These are phyloP conservation scores for Parachaetomium inaequale DNA, from an alignment of 495 filamentous ascomycete genomes.

Conservation along the genomic window DNA sequence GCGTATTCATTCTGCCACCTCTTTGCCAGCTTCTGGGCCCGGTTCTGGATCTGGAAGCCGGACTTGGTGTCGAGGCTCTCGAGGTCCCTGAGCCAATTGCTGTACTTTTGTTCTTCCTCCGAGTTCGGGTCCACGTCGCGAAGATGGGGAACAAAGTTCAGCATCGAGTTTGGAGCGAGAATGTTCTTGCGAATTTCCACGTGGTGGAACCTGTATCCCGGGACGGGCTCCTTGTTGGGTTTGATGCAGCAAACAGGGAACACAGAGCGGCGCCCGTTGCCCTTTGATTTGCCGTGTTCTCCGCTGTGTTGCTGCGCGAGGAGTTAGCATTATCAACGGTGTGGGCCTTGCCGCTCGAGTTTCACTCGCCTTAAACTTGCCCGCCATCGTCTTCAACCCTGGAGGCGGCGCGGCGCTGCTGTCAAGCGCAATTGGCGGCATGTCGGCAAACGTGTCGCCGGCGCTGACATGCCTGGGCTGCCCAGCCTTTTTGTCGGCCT, in stretches of 20 bases:
- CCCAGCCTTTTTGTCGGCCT: constrained; percentile 38
- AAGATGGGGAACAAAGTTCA: constrained; percentile 48
- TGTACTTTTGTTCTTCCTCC: constrained; percentile 41
- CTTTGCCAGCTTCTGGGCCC: constrained; percentile 37
- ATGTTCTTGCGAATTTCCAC: constrained; percentile 51
- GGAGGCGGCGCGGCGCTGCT: constrained; percentile 10
- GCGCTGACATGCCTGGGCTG: constrained; percentile 34
- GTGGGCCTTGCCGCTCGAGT: neutral
- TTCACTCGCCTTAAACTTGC: constrained; percentile 41
- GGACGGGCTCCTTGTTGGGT: constrained; percentile 39
- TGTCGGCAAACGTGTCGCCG: constrained; percentile 40
- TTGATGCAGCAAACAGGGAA: constrained; percentile 40
- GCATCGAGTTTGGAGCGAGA: constrained; percentile 46
- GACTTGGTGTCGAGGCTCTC: constrained; percentile 49
- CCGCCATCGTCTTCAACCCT: constrained; percentile 28
- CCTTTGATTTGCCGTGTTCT: constrained; percentile 37
- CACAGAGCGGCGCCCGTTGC: constrained; percentile 30
- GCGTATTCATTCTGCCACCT: constrained; percentile 44
- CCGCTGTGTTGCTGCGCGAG: constrained; percentile 28
- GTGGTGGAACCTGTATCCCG: constrained; percentile 46
- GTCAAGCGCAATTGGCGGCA: constrained; percentile 29
- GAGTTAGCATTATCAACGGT: constrained; percentile 13
- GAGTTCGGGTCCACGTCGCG: constrained; percentile 44
- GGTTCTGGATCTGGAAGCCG: constrained; percentile 44
- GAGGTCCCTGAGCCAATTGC: constrained; percentile 45